Percentiles rank a stretch among this genome's conserved stretches.
These are phyloP conservation scores for Arthrobotrys sinensis DNA, from an alignment of 2,329 filamentous ascomycete genomes.

Conservation along the genomic window DNA sequence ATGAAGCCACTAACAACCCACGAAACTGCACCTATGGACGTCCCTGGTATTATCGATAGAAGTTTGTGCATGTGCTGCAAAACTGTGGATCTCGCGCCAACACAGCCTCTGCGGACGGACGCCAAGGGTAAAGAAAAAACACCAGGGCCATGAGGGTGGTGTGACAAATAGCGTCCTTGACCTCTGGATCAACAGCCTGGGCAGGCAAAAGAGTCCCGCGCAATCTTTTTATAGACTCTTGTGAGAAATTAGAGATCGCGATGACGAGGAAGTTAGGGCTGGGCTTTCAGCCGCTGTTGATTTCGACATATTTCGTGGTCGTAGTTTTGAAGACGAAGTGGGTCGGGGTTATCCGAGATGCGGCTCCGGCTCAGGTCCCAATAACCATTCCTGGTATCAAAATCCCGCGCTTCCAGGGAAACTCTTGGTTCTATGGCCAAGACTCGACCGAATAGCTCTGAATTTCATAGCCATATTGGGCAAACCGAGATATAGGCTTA, in stretches of 20 bases:
- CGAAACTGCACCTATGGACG: conserved; percentile 16
- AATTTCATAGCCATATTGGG: background rate
- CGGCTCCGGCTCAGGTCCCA: conserved; percentile 18
- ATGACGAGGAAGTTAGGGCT: conserved; percentile 17
- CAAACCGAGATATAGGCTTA: background rate
- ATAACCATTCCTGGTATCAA: conserved; percentile 7
- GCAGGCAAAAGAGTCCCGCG: conserved; percentile 21
- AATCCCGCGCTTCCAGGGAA: background rate
- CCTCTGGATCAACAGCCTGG: conserved; percentile 13
- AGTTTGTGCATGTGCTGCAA: conserved; percentile 13
- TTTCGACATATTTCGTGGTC: background rate
- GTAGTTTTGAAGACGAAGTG: background rate
- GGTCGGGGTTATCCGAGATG: conserved; percentile 23
- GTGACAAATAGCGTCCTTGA: conserved; percentile 50
- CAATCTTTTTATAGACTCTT: conserved; percentile 21
- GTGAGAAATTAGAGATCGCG: conserved; percentile 1
- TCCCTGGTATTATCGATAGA: conserved; percentile 29
- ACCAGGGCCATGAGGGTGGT: conserved; percentile 4
- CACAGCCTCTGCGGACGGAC: conserved; percentile 44
- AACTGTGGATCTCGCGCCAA: conserved; percentile 38
- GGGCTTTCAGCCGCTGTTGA: conserved; percentile 24
- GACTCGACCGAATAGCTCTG: background rate
- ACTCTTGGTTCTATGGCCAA: background rate
- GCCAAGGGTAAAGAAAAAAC: conserved; percentile 20
- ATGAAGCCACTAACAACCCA: conserved; percentile 33